Conservation (phyloP, 1,139 yeast species). For the Kodamaea sp. region DNA sequence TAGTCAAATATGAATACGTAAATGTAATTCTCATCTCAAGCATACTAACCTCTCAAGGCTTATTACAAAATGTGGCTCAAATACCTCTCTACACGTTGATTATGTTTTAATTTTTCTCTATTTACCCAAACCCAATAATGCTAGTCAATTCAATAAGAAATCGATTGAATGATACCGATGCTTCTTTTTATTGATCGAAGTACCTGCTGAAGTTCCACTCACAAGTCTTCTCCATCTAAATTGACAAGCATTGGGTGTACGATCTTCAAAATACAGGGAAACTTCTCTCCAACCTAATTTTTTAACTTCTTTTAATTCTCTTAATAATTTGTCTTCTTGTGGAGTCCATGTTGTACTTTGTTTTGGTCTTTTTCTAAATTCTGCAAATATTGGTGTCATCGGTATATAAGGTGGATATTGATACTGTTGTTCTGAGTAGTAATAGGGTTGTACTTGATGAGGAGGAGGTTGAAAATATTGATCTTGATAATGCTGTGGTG, state of each 20-base stretch:
- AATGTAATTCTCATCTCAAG: too few relatives aligned
- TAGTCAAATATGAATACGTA: too few relatives aligned
- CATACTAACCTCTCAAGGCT: too few relatives aligned
- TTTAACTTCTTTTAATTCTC: slow-evolving; percentile 39
- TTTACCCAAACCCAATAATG: background rate
- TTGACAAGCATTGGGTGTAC: slow-evolving; percentile 48
- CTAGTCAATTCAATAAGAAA: slow-evolving; percentile 19
- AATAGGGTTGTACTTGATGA: too few relatives aligned
- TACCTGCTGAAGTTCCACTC: slow-evolving; percentile 21
- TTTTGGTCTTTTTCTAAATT: slow-evolving; percentile 22
- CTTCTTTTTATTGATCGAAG: slow-evolving; percentile 12
- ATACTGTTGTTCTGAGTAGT: too few relatives aligned
- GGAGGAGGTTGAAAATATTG: too few relatives aligned
- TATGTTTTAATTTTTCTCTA: background rate
- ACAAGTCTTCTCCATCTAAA: slow-evolving; percentile 46
- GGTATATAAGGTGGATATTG: too few relatives aligned
- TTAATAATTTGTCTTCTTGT: slow-evolving; percentile 35
- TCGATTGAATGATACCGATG: slow-evolving; percentile 28
- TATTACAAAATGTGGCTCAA: too few relatives aligned
- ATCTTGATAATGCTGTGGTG: too few relatives aligned
- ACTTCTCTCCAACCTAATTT: slow-evolving; percentile 48
- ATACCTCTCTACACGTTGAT: background rate
- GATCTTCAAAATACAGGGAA: slow-evolving; percentile 38
- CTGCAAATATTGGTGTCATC: background rate
- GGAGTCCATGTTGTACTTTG: slow-evolving; percentile 41